Evolutionary conservation across 2,329 filamentous ascomycete species (phyloP).

Genomic region (Zalaria obscura): DNA sequence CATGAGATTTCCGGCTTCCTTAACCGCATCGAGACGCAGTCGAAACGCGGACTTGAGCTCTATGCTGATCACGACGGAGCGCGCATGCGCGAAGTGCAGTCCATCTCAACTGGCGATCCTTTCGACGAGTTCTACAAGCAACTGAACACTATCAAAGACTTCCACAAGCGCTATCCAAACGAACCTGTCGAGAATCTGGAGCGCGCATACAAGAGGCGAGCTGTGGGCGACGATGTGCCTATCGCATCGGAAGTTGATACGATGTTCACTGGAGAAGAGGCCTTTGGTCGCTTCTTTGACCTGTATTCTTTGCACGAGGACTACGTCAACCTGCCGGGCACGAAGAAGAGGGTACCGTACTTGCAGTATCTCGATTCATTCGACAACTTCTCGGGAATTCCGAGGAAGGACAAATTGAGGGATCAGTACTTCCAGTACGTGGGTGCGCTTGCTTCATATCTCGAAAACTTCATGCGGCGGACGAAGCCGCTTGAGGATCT

Average conservation of each 20-base stretch:
- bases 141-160: slow-evolving; percentile 65
- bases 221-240: slow-evolving; percentile 44
- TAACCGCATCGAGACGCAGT: slow-evolving; percentile 76
- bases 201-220: slow-evolving; percentile 67
- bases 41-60: slow-evolving; percentile 62
- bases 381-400: slow-evolving; percentile 71
- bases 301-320: slow-evolving; percentile 71
- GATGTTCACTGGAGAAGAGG: slow-evolving; percentile 93
- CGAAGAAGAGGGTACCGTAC: slow-evolving; percentile 68
- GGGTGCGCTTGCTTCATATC: slow-evolving; percentile 62
- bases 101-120: slow-evolving; percentile 70
- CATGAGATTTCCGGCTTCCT: slow-evolving; percentile 84
- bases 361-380: slow-evolving; percentile 87
- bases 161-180: slow-evolving; percentile 83
- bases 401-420: slow-evolving; percentile 71
- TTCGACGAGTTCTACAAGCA: slow-evolving; percentile 89
- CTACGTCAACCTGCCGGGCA: slow-evolving; percentile 76
- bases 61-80: slow-evolving; percentile 67
- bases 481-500: slow-evolving; percentile 78
- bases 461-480: slow-evolving; percentile 76
- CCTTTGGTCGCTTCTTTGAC: slow-evolving; percentile 85
- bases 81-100: slow-evolving; percentile 66
- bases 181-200: slow-evolving; percentile 93
- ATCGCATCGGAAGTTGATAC: slow-evolving; percentile 61
- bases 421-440: slow-evolving; percentile 89